Evolutionary conservation across 1,139 yeast species (phyloP).

Genomic region (Geotrichum klebahnii): DNA sequence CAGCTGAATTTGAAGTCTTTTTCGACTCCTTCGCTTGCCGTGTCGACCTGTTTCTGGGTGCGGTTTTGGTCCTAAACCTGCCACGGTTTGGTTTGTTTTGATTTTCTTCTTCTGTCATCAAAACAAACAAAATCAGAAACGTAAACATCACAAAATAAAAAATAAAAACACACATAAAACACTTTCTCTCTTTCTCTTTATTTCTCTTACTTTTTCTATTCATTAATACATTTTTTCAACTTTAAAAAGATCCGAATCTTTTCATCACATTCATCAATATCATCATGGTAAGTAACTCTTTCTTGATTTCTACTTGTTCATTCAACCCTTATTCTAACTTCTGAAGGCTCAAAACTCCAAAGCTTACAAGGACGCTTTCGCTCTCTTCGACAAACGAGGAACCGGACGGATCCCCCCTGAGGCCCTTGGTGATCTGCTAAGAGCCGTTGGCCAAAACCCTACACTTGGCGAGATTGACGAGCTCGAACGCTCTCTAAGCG

Average conservation of each 20-base stretch:
- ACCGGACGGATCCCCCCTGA: conserved; percentile 88
- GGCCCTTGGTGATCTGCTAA: conserved; percentile 83
- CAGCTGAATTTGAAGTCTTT: too few species aligned
- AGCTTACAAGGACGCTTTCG: conserved; percentile 93
- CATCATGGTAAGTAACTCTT: background rate
- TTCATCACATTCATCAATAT: background rate
- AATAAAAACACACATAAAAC: background rate
- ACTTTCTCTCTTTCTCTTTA: background rate
- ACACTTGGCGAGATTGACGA: conserved; percentile 83
- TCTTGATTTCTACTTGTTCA: background rate
- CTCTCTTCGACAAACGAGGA: conserved; percentile 93
- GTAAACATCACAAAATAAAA: background rate
- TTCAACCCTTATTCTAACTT: background rate
- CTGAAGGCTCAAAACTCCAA: conserved; percentile 39
- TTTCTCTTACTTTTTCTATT: background rate
- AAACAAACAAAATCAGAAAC: conserved; percentile 9
- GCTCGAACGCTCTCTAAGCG: conserved; percentile 49
- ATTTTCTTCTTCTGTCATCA: conserved; percentile 2
- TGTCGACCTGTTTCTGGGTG: too few species aligned
- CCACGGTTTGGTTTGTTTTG: conserved; percentile 2
- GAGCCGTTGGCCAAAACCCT: conserved; percentile 98
- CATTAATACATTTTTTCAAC: too few species aligned
- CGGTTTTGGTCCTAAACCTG: background rate
- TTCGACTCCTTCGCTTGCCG: too few species aligned
- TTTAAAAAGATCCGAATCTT: background rate